These are phyloP conservation scores for Colletotrichum coccodes DNA, from an alignment of 2,329 filamentous ascomycete species.

Conservation along the genomic window DNA sequence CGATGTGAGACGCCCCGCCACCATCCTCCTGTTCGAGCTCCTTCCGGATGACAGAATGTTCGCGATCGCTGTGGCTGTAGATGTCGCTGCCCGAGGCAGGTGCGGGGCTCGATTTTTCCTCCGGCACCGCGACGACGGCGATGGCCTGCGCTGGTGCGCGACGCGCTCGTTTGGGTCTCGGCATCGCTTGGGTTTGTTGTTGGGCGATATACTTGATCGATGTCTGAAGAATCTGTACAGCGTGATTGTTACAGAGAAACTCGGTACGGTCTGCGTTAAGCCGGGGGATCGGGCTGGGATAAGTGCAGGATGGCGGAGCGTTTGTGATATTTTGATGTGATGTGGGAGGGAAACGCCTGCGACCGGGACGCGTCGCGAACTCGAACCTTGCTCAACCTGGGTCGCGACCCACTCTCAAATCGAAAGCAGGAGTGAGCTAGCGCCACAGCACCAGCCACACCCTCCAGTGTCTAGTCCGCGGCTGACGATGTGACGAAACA, in stretches of 20 bases:
- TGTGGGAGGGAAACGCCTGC: slow-evolving; percentile 25
- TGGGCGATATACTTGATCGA: background rate
- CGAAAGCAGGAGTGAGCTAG: slow-evolving; percentile 16
- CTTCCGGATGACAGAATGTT: slow-evolving; percentile 40
- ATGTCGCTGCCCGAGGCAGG: slow-evolving; percentile 40
- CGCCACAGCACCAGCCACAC: slow-evolving; percentile 30
- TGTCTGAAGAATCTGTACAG: background rate
- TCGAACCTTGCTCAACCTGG: slow-evolving; percentile 14
- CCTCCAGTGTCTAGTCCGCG: too few species aligned
- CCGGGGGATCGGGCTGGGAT: background rate
- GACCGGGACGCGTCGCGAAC: slow-evolving; percentile 28
- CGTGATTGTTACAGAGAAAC: background rate
- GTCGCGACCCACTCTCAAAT: slow-evolving; percentile 6
- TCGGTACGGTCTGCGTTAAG: background rate
- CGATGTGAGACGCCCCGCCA: background rate
- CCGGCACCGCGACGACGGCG: slow-evolving; percentile 20
- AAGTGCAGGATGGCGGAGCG: slow-evolving; percentile 1
- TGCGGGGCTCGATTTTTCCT: slow-evolving; percentile 22
- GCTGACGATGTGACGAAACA: too few species aligned
- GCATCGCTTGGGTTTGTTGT: slow-evolving; percentile 35
- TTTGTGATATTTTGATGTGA: slow-evolving; percentile 31
- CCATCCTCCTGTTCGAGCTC: slow-evolving; percentile 30
- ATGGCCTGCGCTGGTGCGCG: slow-evolving; percentile 36
- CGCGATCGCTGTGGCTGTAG: slow-evolving; percentile 48
- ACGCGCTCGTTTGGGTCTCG: slow-evolving; percentile 45